A percentile compares a stretch with the other conserved stretches of the same genome.
phyloP scores from a whole-genome alignment of 148 eudicot genomes.

The Rhododendron kiyosumense region DNA sequence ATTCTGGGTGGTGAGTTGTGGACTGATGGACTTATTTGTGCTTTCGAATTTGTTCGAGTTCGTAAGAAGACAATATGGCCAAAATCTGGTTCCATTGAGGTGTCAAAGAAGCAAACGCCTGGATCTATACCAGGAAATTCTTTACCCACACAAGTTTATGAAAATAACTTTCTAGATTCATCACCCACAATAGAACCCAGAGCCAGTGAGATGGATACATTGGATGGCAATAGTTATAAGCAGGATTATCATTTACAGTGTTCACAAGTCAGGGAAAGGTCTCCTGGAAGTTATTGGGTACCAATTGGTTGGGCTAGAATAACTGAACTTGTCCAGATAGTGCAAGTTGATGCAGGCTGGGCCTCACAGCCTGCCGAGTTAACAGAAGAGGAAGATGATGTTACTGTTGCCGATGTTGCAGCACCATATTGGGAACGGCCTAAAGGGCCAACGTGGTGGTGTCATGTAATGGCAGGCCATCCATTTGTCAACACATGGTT shows the following conservation, averaged over 20 bases:
- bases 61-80: constrained; percentile 32
- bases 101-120: constrained; percentile 26
- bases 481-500: constrained; percentile 63
- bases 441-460: constrained; percentile 97
- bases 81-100: constrained; percentile 34
- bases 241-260: constrained; percentile 26
- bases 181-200: constrained; percentile 30
- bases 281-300: constrained; percentile 59
- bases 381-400: constrained; percentile 64
- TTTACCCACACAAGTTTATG: constrained; percentile 18
- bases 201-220: constrained; percentile 19
- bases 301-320: constrained; percentile 95
- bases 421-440: constrained; percentile 94
- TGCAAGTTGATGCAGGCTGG: constrained; percentile 66
- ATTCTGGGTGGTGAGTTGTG: constrained; percentile 57
- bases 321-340: constrained; percentile 61
- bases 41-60: constrained; percentile 71
- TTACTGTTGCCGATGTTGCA: constrained; percentile 83
- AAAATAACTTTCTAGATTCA: constrained; percentile 24
- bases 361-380: constrained; percentile 52
- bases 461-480: constrained; percentile 79
- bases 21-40: constrained; percentile 91
- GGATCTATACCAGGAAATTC: constrained; percentile 23
- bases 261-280: constrained; percentile 20
- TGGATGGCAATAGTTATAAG: constrained; percentile 24